Conservation (phyloP, 768 basidiomycete genomes). For the Lactarius psammicola region DNA sequence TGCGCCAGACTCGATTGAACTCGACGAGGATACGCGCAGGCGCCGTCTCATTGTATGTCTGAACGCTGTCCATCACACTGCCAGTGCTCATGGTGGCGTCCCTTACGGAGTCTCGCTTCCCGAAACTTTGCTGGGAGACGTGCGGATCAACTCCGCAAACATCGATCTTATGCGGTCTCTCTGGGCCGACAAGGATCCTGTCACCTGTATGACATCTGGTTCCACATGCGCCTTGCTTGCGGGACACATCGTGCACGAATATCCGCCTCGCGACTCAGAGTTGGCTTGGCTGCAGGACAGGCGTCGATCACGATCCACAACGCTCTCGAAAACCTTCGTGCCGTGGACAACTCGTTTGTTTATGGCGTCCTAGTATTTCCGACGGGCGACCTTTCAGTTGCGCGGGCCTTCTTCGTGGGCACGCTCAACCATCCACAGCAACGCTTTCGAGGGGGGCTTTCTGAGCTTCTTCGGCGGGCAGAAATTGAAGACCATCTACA, state of each 20-base stretch:
- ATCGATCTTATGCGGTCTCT: neutral
- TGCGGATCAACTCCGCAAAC: neutral
- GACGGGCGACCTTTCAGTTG: neutral
- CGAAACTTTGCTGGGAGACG: neutral
- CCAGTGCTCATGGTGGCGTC: neutral
- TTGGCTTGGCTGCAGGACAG: neutral
- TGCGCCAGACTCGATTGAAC: neutral
- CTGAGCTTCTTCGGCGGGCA: neutral
- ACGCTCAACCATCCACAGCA: neutral
- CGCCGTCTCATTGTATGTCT: neutral
- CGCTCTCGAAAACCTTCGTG: neutral
- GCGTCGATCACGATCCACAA: neutral
- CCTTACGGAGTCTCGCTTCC: too few relatives aligned
- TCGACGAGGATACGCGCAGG: neutral
- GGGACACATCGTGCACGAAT: neutral
- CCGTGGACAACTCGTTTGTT: neutral
- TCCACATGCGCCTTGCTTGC: slow-evolving; percentile 3
- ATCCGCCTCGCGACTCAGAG: neutral
- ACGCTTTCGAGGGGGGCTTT: neutral
- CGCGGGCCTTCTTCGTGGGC: neutral
- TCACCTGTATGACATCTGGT: neutral
- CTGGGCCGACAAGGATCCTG: neutral
- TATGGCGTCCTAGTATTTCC: neutral
- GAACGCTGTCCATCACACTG: neutral
- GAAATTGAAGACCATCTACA: too few relatives aligned